Conservation (phyloP, 352 stramenopile species). For the Globisporangium iwayamae region DNA sequence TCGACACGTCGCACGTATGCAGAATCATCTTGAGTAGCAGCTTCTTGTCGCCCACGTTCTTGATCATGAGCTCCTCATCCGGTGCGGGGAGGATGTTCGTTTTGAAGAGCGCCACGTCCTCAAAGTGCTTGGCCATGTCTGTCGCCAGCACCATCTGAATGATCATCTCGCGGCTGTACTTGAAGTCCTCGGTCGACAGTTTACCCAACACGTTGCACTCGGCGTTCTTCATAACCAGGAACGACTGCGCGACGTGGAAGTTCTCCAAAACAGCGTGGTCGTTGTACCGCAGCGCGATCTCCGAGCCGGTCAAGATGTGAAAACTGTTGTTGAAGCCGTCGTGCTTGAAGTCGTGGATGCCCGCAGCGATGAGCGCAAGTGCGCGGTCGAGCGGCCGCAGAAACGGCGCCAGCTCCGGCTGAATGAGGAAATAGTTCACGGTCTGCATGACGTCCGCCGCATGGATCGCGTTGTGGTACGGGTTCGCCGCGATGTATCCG, state of each 20-base stretch:
- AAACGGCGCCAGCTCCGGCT: constrained; percentile 68
- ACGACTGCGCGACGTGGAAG: constrained; percentile 86
- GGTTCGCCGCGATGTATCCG: constrained; percentile 76
- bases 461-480: constrained; percentile 90
- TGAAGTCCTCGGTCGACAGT: constrained; percentile 72
- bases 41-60: constrained; percentile 85
- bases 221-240: constrained; percentile 87
- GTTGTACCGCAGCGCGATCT: constrained; percentile 88
- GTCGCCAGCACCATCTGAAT: constrained; percentile 90
- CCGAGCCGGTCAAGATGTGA: constrained; percentile 80
- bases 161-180: constrained; percentile 86
- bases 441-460: constrained; percentile 89
- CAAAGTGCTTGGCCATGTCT: constrained; percentile 90
- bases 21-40: constrained; percentile 88
- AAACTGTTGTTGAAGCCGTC: constrained; percentile 91
- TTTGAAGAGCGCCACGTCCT: constrained; percentile 87
- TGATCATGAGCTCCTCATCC: constrained; percentile 69
- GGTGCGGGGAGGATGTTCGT: constrained; percentile 72
- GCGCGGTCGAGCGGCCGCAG: constrained; percentile 73
- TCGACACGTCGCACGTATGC: constrained; percentile 94
- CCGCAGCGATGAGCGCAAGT: constrained; percentile 70
- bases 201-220: constrained; percentile 84
- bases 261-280: constrained; percentile 88
- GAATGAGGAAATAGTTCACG: constrained; percentile 81
- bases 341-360: constrained; percentile 89